These are phyloP conservation scores for Malassezia nana DNA, from an alignment of 1,284 basidiomycete genomes.

Conservation along the genomic window DNA sequence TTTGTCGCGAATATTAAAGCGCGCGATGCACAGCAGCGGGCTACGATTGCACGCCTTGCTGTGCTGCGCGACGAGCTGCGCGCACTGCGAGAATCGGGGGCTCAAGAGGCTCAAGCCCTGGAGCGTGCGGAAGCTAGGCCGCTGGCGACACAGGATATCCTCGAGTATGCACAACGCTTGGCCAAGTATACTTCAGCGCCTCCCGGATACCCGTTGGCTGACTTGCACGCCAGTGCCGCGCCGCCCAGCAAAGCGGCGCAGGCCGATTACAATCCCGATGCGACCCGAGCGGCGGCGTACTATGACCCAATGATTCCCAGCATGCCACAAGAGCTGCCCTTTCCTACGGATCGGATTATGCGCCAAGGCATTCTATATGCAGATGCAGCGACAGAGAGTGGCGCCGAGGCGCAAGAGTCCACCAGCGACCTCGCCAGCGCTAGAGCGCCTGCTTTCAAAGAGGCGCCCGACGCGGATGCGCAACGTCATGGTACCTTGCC, in stretches of 20 bases:
- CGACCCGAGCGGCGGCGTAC: conserved; percentile 28
- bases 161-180: conserved; percentile 29
- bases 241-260: neutral
- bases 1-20: conserved; percentile 18
- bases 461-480: conserved; percentile 15
- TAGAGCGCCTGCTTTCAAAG: conserved; percentile 3
- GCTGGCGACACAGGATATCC: conserved; percentile 17
- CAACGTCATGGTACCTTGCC: neutral
- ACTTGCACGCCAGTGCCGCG: neutral
- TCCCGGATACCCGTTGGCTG: conserved; percentile 23
- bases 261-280: conserved; percentile 31
- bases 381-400: conserved; percentile 20
- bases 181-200: conserved; percentile 32
- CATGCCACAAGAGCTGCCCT: conserved; percentile 37
- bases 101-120: conserved; percentile 20
- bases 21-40: conserved; percentile 20
- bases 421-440: conserved; percentile 14
- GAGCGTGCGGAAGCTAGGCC: conserved; percentile 22
- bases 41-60: conserved; percentile 22
- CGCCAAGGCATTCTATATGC: conserved; percentile 33
- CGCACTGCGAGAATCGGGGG: conserved; percentile 20
- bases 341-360: conserved; percentile 34
- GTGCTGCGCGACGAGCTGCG: conserved; percentile 22
- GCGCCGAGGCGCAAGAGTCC: conserved; percentile 1
- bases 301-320: conserved; percentile 34